Percentiles rank a stretch among this genome's conserved stretches.
These are phyloP conservation scores for Lentinus tigrinus DNA, from an alignment of 768 basidiomycete genomes.

Conservation along the genomic window DNA sequence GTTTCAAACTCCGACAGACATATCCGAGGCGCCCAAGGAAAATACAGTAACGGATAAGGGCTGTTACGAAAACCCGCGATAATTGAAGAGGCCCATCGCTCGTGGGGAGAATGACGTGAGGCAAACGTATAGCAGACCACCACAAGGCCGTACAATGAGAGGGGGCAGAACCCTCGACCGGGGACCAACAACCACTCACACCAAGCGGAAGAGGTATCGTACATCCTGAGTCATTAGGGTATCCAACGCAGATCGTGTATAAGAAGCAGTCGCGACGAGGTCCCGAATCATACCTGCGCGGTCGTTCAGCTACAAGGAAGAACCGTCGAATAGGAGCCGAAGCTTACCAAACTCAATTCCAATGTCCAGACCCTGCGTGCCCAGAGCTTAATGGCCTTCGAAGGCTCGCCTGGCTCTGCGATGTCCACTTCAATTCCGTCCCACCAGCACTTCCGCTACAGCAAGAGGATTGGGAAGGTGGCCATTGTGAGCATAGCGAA, in stretches of 20 bases:
- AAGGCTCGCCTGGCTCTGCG: slow-evolving; percentile 50
- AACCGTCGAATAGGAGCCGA: neutral
- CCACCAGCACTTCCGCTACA: slow-evolving; percentile 99
- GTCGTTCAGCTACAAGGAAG: neutral
- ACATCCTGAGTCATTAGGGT: slow-evolving; percentile 18
- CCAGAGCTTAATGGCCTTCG: slow-evolving; percentile 83
- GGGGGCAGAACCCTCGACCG: no score
- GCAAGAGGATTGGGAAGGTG: neutral
- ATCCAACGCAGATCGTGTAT: slow-evolving; percentile 7
- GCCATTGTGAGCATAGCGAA: slow-evolving; percentile 4
- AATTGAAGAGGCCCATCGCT: no score
- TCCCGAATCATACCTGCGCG: slow-evolving; percentile 18
- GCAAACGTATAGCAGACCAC: no score
- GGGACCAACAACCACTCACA: neutral
- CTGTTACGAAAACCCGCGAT: no score
- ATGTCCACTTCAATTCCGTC: slow-evolving; percentile 92
- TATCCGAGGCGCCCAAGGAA: neutral
- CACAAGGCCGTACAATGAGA: no score
- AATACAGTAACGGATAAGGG: neutral
- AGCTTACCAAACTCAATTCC: slow-evolving; percentile 85
- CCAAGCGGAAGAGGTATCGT: slow-evolving; percentile 6
- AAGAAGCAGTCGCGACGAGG: neutral
- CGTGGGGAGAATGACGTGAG: no score
- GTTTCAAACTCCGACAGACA: slow-evolving; percentile 1
- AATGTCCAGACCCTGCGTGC: slow-evolving; percentile 97